Evolutionary conservation across 2,329 filamentous ascomycete genomes (phyloP).

Genomic region (Aspergillus calidoustus): DNA sequence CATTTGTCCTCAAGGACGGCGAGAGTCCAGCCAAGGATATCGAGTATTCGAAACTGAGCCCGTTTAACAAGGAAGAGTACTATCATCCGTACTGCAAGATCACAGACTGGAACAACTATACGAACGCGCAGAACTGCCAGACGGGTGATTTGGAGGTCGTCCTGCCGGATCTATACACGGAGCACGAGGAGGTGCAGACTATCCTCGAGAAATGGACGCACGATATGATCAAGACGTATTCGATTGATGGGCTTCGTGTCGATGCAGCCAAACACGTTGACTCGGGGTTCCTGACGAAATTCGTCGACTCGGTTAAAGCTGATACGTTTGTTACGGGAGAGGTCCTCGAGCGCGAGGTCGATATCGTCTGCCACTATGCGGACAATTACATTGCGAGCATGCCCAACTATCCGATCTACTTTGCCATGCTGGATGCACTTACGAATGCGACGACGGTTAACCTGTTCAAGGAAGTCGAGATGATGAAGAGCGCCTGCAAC

Average conservation of each 20-base stretch:
- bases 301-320: slow-evolving; percentile 34
- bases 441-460: slow-evolving; percentile 36
- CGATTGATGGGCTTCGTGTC: slow-evolving; percentile 55
- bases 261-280: slow-evolving; percentile 55
- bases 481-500: slow-evolving; percentile 31
- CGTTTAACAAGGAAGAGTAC: slow-evolving; percentile 32
- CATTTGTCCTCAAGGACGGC: slow-evolving; percentile 34
- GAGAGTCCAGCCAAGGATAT: slow-evolving; percentile 29
- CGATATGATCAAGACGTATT: slow-evolving; percentile 48
- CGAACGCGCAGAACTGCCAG: slow-evolving; percentile 53
- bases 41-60: slow-evolving; percentile 32
- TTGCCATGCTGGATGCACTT: slow-evolving; percentile 39
- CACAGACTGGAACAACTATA: slow-evolving; percentile 40
- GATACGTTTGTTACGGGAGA: slow-evolving; percentile 54
- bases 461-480: slow-evolving; percentile 30
- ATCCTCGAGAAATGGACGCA: slow-evolving; percentile 49
- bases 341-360: slow-evolving; percentile 44
- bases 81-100: slow-evolving; percentile 37
- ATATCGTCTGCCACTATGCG: slow-evolving; percentile 49
- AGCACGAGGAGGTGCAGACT: slow-evolving; percentile 45
- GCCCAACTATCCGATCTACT: slow-evolving; percentile 53
- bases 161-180: slow-evolving; percentile 54
- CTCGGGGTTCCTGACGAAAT: slow-evolving; percentile 45
- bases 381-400: slow-evolving; percentile 46
- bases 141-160: slow-evolving; percentile 54